These are phyloP conservation scores for Oidium heveae DNA, from an alignment of 2,329 filamentous ascomycete genomes.

Conservation along the genomic window DNA sequence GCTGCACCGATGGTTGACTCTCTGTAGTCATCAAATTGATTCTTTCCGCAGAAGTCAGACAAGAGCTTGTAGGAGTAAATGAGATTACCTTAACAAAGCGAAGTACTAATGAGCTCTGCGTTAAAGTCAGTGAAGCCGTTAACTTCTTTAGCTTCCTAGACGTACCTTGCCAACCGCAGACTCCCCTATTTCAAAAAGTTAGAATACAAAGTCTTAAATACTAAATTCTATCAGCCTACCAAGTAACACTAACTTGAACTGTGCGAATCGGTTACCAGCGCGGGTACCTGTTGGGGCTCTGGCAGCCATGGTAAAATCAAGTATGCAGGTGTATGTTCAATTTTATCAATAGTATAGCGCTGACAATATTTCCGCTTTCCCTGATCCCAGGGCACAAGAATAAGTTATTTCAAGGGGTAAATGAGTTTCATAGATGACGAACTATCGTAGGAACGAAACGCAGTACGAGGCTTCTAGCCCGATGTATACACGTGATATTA, in stretches of 20 bases:
- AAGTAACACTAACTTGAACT: conserved; percentile 95
- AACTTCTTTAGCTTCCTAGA: conserved; percentile 1
- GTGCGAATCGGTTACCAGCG: conserved; percentile 64
- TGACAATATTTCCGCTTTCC: not conserved
- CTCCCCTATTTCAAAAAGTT: conserved; percentile 41
- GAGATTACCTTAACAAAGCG: conserved; percentile 83
- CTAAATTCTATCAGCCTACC: conserved; percentile 30
- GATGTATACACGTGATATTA: not conserved
- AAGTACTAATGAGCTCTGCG: conserved; percentile 81
- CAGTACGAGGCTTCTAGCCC: not conserved
- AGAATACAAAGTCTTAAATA: conserved; percentile 11
- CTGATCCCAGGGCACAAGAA: not conserved
- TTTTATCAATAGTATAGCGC: not conserved
- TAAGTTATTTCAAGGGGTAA: not conserved
- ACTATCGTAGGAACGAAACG: not conserved
- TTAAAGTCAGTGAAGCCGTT: conserved; percentile 5
- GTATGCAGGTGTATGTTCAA: not conserved
- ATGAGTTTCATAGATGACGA: not conserved
- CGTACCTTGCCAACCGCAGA: conserved; percentile 93
- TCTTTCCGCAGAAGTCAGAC: conserved; percentile 23
- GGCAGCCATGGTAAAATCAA: conserved; percentile 43
- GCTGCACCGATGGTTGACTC: conserved; percentile 37
- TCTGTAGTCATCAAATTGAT: conserved; percentile 72
- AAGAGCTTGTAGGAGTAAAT: no score
- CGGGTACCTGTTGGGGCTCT: conserved; percentile 41